A percentile compares a stretch with the other conserved stretches of the same genome.
Evolutionary conservation across 495 filamentous ascomycete genomes (phyloP).

Genomic region (Podospora fimiseda): DNA sequence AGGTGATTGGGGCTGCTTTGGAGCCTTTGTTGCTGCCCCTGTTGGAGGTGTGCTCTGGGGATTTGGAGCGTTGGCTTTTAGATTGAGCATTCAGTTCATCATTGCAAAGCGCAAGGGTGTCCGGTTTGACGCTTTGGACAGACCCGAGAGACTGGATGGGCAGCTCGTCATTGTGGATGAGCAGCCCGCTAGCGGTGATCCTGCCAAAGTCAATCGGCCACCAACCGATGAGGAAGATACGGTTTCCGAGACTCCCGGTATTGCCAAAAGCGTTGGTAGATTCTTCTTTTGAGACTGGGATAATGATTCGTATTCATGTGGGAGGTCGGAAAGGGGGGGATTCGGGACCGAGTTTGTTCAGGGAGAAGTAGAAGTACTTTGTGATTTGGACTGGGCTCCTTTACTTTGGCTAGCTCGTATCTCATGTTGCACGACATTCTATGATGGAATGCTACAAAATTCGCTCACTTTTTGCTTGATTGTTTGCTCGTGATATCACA

Average conservation of each 20-base stretch:
- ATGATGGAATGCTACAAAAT: too few relatives aligned
- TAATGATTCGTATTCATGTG: too few relatives aligned
- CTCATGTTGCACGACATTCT: too few relatives aligned
- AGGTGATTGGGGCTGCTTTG: conserved; percentile 68
- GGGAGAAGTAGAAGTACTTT: too few relatives aligned
- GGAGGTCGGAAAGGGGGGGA: too few relatives aligned
- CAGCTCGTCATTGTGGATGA: not conserved
- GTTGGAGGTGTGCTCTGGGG: conserved; percentile 66
- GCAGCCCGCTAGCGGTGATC: not conserved
- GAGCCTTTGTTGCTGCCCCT: conserved; percentile 72
- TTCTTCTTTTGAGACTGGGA: too few relatives aligned
- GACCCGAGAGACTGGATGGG: conserved; percentile 27
- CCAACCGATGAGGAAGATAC: conserved; percentile 19
- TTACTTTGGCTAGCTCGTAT: too few relatives aligned
- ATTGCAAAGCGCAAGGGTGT: conserved; percentile 45
- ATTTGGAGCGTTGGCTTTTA: conserved; percentile 48
- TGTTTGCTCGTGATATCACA: too few relatives aligned
- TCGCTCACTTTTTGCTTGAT: too few relatives aligned
- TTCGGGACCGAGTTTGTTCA: too few relatives aligned
- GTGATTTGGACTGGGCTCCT: too few relatives aligned
- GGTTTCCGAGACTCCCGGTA: conserved; percentile 23
- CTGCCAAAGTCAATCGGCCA: conserved; percentile 3
- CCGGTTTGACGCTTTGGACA: conserved; percentile 59
- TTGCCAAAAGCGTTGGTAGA: conserved; percentile 42
- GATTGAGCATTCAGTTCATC: conserved; percentile 47